Base-by-base conservation (phyloP, 2,329 filamentous ascomycete species). In the Knufia petricola region DNA sequence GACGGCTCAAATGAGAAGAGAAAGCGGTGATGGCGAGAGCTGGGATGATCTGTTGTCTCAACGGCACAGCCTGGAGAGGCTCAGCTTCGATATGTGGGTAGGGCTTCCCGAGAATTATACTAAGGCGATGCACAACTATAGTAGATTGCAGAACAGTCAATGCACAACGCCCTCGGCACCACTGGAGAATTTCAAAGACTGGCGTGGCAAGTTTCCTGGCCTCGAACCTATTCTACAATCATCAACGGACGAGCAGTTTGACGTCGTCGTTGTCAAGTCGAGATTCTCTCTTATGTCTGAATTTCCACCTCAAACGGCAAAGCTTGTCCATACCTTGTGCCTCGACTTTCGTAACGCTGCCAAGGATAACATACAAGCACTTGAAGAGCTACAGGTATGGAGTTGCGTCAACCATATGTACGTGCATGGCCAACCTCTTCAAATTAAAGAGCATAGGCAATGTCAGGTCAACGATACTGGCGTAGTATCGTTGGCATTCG, bases 51-150 rank as follows among this genome's bases (percentile, higher is more conserved):
- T 39, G n/a, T 13, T 19, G n/a, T 39, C 24, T 13, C 46, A 48
- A 23, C 10, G 15, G 19, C 43, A 54, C 21, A 30, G 19, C 15
- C 34, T 56, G 9, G 58, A 65, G 50, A 63, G 62, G 15, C 61
- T 71, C 43, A 64, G 61, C 40, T 71, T 73, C 52, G 64, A 67
- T 39, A 72, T 72, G 69, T 70, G 67, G 66, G 67, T 70, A 6
- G 67, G 63, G 53, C 62, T 66, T 48, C 62, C 59, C 4, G 61
- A 63, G 40, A 59, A 60, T 20, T 60, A 63, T 17, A 66, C 69
- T 37, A 62, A 66, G 48, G 64, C 65, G n/a, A 55, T 68, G 28
- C 70, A 72, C 56, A 60, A 59, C 32, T 73, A 71, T 54, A 72
- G 68, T 8, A 62, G 63, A 23, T 60, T 71, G 7, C 65, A 69